Conservation (phyloP, 2,329 filamentous ascomycete genomes). For the Macroventuria anomochaeta region DNA sequence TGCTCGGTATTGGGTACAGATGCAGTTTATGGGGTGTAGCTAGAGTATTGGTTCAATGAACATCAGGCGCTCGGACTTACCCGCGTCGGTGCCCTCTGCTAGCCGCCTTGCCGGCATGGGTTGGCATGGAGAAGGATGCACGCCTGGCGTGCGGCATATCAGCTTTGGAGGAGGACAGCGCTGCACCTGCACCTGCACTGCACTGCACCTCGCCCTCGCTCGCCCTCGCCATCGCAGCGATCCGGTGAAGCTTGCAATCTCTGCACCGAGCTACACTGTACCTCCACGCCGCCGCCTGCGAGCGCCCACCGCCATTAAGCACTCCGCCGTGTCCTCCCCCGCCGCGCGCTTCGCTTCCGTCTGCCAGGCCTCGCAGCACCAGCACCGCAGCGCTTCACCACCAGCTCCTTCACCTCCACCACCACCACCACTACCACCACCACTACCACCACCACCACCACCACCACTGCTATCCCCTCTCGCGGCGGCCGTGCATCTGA, state of each 20-base stretch:
- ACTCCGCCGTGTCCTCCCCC: neutral
- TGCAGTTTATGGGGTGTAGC: slow-evolving; percentile 1
- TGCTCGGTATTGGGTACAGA: slow-evolving; percentile 10
- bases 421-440: too few species aligned
- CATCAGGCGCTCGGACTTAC: slow-evolving; percentile 8
- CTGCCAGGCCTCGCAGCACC: slow-evolving; percentile 2
- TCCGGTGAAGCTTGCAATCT: neutral
- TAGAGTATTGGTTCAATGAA: slow-evolving; percentile 18
- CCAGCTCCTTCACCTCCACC: too few species aligned
- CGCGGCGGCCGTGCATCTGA: slow-evolving; percentile 28
- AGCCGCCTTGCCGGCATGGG: slow-evolving; percentile 16
- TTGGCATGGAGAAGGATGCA: slow-evolving; percentile 6
- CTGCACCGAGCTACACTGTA: neutral
- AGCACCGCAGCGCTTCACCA: too few species aligned
- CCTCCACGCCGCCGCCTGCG: neutral
- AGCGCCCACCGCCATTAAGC: neutral
- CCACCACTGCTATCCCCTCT: slow-evolving; percentile 1
- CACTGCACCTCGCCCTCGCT: neutral
- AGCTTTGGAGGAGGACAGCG: neutral
- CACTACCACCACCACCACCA: neutral
- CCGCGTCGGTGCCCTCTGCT: slow-evolving; percentile 9
- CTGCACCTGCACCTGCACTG: neutral
- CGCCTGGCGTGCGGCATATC: slow-evolving; percentile 8
- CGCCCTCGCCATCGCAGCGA: neutral
- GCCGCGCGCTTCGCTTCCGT: slow-evolving; percentile 9